Percentiles rank a stretch among this genome's conserved stretches.
Conservation (phyloP, 2,329 filamentous ascomycete species). For the Penicillium brevicompactum region DNA sequence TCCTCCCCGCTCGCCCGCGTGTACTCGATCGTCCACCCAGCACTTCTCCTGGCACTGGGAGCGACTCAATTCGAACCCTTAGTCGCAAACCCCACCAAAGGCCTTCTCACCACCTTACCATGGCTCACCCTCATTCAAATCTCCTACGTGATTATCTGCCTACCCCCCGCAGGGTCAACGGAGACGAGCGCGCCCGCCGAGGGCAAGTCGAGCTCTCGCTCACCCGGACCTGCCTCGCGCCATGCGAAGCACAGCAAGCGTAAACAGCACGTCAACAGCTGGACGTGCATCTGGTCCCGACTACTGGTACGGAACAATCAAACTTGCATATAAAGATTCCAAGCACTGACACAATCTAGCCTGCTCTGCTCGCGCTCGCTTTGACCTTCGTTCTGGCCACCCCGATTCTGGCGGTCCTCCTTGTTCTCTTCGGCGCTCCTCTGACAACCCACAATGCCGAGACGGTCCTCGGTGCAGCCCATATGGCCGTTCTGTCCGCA, state of each 20-base stretch:
- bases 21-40: conserved; percentile 68
- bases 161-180: conserved; percentile 54
- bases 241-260: conserved; percentile 26
- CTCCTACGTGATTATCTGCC: conserved; percentile 59
- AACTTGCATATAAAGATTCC: background rate
- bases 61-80: conserved; percentile 65
- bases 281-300: conserved; percentile 23
- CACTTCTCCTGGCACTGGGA: conserved; percentile 66
- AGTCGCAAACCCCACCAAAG: conserved; percentile 68
- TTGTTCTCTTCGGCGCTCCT: conserved; percentile 90
- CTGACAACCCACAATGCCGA: conserved; percentile 77
- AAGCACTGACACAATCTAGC: conserved; percentile 48
- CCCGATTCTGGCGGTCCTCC: conserved; percentile 60
- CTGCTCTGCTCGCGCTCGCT: conserved; percentile 69
- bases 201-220: conserved; percentile 17
- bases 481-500: conserved; percentile 76
- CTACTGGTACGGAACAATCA: conserved; percentile 26
- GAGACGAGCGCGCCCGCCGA: conserved; percentile 8
- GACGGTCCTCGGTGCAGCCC: conserved; percentile 77
- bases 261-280: conserved; percentile 19
- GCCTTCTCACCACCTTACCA: conserved; percentile 63
- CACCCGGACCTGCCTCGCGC: conserved; percentile 11
- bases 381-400: conserved; percentile 54
- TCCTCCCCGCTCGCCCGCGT: conserved; percentile 52
- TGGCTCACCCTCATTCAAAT: conserved; percentile 67